phyloP scores from a whole-genome alignment of 176 grass and related monocot genomes.

The Poa pratensis region DNA sequence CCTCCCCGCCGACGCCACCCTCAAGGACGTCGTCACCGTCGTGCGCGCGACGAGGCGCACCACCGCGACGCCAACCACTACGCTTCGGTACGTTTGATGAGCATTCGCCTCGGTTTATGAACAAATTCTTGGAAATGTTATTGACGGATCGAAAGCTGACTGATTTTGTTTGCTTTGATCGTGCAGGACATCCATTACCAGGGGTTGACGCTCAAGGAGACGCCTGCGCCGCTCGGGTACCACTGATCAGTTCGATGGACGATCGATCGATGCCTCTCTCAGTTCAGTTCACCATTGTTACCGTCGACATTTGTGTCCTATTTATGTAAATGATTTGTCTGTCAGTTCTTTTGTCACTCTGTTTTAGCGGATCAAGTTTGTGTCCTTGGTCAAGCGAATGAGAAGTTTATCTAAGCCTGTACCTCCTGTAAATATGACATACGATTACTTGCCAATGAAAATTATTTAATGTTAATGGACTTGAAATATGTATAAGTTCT shows the following conservation, averaged over 20 bases:
- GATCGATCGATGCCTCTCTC: too few relatives aligned
- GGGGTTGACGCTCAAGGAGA: conserved; percentile 75
- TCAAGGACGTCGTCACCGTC: conserved; percentile 93
- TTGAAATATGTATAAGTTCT: neutral
- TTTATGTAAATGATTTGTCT: too few relatives aligned
- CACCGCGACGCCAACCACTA: conserved; percentile 97
- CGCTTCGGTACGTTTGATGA: conserved; percentile 23
- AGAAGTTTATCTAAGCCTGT: neutral
- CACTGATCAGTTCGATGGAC: too few relatives aligned
- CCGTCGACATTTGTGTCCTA: too few relatives aligned
- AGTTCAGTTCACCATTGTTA: too few relatives aligned
- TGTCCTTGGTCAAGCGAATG: neutral
- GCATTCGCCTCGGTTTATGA: neutral
- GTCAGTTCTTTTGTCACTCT: neutral
- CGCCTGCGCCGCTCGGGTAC: conserved; percentile 63
- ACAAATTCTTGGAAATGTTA: neutral
- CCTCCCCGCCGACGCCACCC: conserved; percentile 74
- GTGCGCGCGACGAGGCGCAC: conserved; percentile 96
- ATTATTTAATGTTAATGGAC: neutral
- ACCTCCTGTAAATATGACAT: neutral
- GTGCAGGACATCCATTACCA: conserved; percentile 86
- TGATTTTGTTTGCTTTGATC: neutral
- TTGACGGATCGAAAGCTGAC: neutral
- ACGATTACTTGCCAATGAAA: neutral
- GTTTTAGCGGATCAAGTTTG: neutral